Evolutionary conservation across 192 early-diverging fungal genomes (phyloP).

Genomic region (Coemansia sp.): DNA sequence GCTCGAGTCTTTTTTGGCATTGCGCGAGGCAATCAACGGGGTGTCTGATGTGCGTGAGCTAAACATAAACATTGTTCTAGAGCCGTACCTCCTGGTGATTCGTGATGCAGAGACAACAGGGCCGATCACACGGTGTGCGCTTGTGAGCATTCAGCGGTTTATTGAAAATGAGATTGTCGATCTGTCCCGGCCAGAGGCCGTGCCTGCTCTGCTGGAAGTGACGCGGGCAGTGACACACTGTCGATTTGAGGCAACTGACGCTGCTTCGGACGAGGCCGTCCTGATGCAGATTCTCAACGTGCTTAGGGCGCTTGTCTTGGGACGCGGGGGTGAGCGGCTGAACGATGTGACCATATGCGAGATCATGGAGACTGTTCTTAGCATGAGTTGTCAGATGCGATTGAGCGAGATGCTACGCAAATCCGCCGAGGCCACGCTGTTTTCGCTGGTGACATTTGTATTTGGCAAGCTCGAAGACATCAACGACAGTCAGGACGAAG

Average conservation of each 20-base stretch:
- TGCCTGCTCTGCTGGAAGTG: conserved; percentile 41
- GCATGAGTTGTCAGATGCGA: conserved; percentile 94
- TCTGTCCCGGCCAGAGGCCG: conserved; percentile 22
- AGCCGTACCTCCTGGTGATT: conserved; percentile 93
- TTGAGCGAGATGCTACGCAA: conserved; percentile 65
- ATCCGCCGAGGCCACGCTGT: conserved; percentile 53
- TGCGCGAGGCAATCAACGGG: conserved; percentile 47
- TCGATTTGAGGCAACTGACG: conserved; percentile 94
- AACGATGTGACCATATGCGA: conserved; percentile 94
- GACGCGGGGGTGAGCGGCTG: conserved; percentile 65
- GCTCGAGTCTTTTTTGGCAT: conserved; percentile 41
- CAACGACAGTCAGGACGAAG: neutral
- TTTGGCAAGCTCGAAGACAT: conserved; percentile 39
- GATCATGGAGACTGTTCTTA: conserved; percentile 96
- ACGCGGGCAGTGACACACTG: conserved; percentile 88
- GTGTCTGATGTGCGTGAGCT: conserved; percentile 59
- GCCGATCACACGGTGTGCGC: conserved; percentile 89
- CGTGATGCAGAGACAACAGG: conserved; percentile 91
- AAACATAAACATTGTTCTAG: conserved; percentile 72
- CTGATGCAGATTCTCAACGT: conserved; percentile 86
- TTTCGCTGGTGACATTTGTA: conserved; percentile 48
- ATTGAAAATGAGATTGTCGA: conserved; percentile 76
- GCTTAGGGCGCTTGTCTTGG: conserved; percentile 71
- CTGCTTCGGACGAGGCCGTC: conserved; percentile 92
- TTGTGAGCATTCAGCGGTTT: conserved; percentile 87